phyloP scores from a whole-genome alignment of 306 rosid genomes.

The Vigna mungo region DNA sequence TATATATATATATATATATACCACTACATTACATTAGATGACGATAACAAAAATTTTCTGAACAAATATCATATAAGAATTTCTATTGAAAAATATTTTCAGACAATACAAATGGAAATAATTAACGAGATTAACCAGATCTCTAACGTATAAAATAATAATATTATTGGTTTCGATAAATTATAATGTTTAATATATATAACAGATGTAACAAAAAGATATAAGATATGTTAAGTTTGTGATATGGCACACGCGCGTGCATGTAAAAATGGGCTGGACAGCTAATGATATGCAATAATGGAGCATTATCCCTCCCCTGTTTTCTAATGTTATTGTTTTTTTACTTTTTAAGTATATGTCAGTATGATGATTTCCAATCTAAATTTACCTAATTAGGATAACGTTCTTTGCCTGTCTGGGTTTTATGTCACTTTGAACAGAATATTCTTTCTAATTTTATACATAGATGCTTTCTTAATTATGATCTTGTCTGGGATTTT shows the following conservation, averaged over 20 bases:
- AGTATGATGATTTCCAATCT: neutral
- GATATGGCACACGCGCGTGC: constrained; percentile 2
- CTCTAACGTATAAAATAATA: no score
- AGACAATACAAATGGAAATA: no score
- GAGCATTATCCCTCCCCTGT: neutral
- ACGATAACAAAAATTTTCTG: no score
- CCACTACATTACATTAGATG: no score
- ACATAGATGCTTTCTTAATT: constrained; percentile 9
- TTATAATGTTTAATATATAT: no score
- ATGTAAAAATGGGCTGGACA: constrained; percentile 28
- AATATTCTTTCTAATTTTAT: constrained; percentile 38
- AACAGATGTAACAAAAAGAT: neutral
- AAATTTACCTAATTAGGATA: constrained; percentile 24
- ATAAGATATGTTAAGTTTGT: constrained; percentile 11
- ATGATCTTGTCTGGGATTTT: constrained; percentile 22
- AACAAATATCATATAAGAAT: no score
- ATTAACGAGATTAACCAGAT: no score
- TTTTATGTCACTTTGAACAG: constrained; percentile 22
- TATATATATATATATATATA: no score
- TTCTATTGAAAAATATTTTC: no score
- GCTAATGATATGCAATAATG: constrained; percentile 55
- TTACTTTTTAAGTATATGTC: constrained; percentile 10
- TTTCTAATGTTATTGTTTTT: constrained; percentile 3
- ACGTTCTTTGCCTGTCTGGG: constrained; percentile 10
- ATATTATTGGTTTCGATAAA: no score